Percentiles rank a stretch among this genome's conserved stretches.
These are phyloP conservation scores for Arctium lappa DNA, from an alignment of 129 eudicot genomes.

Conservation along the genomic window DNA sequence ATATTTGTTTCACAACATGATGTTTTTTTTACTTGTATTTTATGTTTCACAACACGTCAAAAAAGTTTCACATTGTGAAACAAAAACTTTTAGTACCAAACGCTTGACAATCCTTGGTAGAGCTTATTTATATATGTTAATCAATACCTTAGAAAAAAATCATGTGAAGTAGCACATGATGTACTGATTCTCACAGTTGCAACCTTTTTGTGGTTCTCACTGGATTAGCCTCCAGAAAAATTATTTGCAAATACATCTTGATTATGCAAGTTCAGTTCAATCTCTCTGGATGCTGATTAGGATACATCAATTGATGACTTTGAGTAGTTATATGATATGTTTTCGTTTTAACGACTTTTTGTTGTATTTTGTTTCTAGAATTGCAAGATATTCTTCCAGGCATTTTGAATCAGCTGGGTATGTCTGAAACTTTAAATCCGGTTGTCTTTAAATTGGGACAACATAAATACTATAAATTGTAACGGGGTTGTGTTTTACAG, in stretches of 20 bases:
- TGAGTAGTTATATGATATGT: not conserved
- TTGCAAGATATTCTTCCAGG: constrained; percentile 86
- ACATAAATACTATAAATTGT: not conserved
- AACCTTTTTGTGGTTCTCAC: not conserved
- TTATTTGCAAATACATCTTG: not conserved
- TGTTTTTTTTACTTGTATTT: too few species aligned
- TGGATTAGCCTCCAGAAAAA: not conserved
- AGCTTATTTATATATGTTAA: not conserved
- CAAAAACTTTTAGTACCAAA: not conserved
- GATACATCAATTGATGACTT: not conserved
- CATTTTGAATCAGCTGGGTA: constrained; percentile 83
- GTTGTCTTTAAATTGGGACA: not conserved
- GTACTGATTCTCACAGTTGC: not conserved
- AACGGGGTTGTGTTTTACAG: not conserved
- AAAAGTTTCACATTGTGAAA: not conserved
- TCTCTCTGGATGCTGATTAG: not conserved
- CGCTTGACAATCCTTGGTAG: too few species aligned
- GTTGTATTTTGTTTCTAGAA: constrained; percentile 37
- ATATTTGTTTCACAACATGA: not conserved
- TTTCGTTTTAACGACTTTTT: not conserved
- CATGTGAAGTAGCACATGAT: not conserved
- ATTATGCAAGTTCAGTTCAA: not conserved
- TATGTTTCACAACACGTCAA: too few species aligned
- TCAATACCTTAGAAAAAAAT: not conserved
- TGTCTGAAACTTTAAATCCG: not conserved